Percentiles rank a stretch among this genome's conserved stretches.
phyloP scores from a whole-genome alignment of 495 filamentous ascomycete genomes.

The Poronia punctata region DNA sequence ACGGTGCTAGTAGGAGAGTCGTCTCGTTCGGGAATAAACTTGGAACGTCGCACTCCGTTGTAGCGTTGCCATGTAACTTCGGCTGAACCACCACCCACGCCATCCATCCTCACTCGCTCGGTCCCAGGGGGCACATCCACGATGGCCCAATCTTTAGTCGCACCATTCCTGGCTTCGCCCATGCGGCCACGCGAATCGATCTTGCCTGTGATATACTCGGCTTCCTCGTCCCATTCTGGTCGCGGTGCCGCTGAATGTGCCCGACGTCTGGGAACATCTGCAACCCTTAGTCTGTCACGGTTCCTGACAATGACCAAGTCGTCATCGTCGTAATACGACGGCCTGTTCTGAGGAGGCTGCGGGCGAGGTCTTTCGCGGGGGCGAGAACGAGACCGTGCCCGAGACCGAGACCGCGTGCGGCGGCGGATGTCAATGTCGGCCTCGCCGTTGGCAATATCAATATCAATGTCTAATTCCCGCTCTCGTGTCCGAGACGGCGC shows the following conservation, averaged over 20 bases:
- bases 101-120: conserved; percentile 67
- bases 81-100: conserved; percentile 56
- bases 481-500: conserved; percentile 25
- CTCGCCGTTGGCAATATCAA: conserved; percentile 36
- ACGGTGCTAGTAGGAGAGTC: conserved; percentile 14
- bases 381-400: conserved; percentile 25
- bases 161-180: conserved; percentile 61
- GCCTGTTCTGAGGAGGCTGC: conserved; percentile 18
- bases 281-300: conserved; percentile 50
- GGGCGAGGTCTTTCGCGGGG: conserved; percentile 29
- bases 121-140: conserved; percentile 77
- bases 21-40: conserved; percentile 54
- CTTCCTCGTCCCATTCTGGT: conserved; percentile 46
- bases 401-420: conserved; percentile 27
- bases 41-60: conserved; percentile 64
- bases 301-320: conserved; percentile 48
- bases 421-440: conserved; percentile 45
- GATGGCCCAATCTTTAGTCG: conserved; percentile 66
- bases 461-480: conserved; percentile 48
- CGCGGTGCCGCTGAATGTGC: conserved; percentile 43
- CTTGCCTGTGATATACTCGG: conserved; percentile 58
- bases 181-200: conserved; percentile 52
- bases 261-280: conserved; percentile 27
- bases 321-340: conserved; percentile 33
- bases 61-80: conserved; percentile 72